Evolutionary conservation across 2,329 filamentous ascomycete genomes (phyloP), one percentile per base, ranked within the genome.

Genomic region (Calonectria ilicicola): DNA sequence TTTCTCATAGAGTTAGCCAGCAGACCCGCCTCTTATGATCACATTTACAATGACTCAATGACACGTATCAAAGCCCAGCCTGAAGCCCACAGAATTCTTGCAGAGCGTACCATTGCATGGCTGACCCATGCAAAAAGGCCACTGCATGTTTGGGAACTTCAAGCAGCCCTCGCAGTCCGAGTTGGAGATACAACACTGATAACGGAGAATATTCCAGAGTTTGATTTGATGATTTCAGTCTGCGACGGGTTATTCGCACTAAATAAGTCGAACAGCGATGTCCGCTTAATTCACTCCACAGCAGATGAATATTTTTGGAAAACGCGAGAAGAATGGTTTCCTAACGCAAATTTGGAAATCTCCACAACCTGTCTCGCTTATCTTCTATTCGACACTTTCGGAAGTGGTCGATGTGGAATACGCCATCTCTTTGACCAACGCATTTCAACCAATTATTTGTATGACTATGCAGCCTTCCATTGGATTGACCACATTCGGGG

Each of bases 211-310:
- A 86, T 0, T 71, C 82, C 0, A 73, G 81, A 0, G 27, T 83
- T 1, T 78, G 82, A 6, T 77, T 82, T 3, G n/a, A 68, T 87
- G 0, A 67, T 86, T 0, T 83, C 83, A 3, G 78, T 80, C 1
- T 88, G 86, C 67, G 82, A 81, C 40, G 86, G 86, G 0, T 66
- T 89, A 15, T 82, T 88, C 1, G 83, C 80, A 0, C 40, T 86
- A 3, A 84, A 88, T 40, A 67, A 83, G 58, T 72, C 84, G 53
- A 87, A 80, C 56, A 53, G 79, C 21, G 77, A 83, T 29, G 77
- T 88, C 10, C 81, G 85, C 4, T 72, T 88, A 0, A 84, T 86
- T 5, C 86, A 89, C 72, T 85, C 86, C 68, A 88, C 86, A 0
- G 81, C 85, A 2, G 83, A 87, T 53, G 82, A 88, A 46, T 89